These are phyloP conservation scores for Cladosporium oxysporum DNA, from an alignment of 2,329 filamentous ascomycete species.

Conservation along the genomic window DNA sequence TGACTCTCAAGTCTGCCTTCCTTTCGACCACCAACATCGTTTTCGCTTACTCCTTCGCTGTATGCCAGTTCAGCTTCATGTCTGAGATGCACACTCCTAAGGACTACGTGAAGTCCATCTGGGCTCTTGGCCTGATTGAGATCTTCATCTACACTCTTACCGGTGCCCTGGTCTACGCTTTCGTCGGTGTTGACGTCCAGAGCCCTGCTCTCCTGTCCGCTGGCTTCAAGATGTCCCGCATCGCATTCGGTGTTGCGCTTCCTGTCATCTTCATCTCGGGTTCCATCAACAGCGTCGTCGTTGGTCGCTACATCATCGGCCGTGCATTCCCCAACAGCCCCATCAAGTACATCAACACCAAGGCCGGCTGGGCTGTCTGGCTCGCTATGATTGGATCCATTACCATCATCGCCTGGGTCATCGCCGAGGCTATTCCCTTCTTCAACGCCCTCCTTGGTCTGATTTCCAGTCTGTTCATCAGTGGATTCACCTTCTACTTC, in stretches of 20 bases:
- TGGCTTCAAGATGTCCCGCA: conserved; percentile 57
- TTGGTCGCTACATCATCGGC: conserved; percentile 60
- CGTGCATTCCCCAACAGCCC: conserved; percentile 61
- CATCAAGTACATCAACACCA: conserved; percentile 46
- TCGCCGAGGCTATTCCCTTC: conserved; percentile 71
- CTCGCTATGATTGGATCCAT: conserved; percentile 56
- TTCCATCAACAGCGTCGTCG: conserved; percentile 64
- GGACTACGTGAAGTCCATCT: conserved; percentile 61
- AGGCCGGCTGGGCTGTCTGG: conserved; percentile 59
- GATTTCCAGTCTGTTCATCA: conserved; percentile 64
- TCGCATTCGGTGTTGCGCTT: conserved; percentile 69
- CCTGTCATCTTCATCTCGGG: conserved; percentile 74
- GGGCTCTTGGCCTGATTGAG: conserved; percentile 65
- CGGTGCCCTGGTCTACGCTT: conserved; percentile 69
- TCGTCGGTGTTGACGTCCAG: conserved; percentile 60
- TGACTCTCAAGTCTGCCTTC: conserved; percentile 57
- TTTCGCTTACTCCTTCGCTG: conserved; percentile 60
- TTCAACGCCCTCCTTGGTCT: conserved; percentile 71
- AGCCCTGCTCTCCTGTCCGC: conserved; percentile 69
- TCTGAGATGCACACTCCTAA: conserved; percentile 65
- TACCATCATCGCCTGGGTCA: conserved; percentile 67
- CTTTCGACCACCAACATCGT: conserved; percentile 69
- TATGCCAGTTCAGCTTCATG: conserved; percentile 68
- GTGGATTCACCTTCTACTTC: conserved; percentile 59
- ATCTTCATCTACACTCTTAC: conserved; percentile 65